Evolutionary conservation across 306 rosid species (phyloP), one percentile per base, ranked within the genome.

Genomic region (Dicorynia guianensis): DNA sequence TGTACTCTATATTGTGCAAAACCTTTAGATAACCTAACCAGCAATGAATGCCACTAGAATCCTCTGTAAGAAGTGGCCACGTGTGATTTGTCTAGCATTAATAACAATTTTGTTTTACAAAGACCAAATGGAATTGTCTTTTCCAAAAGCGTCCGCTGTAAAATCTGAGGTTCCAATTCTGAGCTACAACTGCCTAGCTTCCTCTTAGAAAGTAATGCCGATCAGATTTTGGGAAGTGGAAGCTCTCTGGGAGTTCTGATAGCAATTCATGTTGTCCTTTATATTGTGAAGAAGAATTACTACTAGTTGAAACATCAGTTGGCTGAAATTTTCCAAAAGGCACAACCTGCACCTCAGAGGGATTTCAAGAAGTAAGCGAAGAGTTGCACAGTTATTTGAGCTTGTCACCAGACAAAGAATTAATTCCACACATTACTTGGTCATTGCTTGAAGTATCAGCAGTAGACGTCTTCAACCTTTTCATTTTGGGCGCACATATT

Each of bases 391-490:
- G 57, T 73, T 61, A 75, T 54, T 55, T 42, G 46, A 58, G 52
- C 60, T 53, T 66, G 50, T 40, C 49, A 61, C 43, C 18, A 30
- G 57, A 70, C 6, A 62, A 13, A 12, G 74, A 77, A 58, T 36
- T 63, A 57, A 67, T 40, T 64, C 20, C 47, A 79, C 56, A 42
- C 59, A 71, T 73, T 82, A 93, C 97, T 60, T 89, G 87, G 79
- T 80, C 85, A 19, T 62, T 78, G 79, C 60, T 50, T 48, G 82
- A 79, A 79, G 74, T 61, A 34, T 75, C 83, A 38, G 83, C 82
- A 61, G 74, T 33, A 79, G 81, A 62, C 47, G 69, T 82, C 88
- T 80, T 90, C 77, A 71, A 72, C 85, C 90, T 83, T 83, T 91
- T 91, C 8, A 77, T 62, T 72, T n/a, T 10, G 17, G 91, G 80